Evolutionary conservation across 257 asterid genomes (phyloP), one percentile per base, ranked within the genome.

Genomic region (Primulina eburnea): DNA sequence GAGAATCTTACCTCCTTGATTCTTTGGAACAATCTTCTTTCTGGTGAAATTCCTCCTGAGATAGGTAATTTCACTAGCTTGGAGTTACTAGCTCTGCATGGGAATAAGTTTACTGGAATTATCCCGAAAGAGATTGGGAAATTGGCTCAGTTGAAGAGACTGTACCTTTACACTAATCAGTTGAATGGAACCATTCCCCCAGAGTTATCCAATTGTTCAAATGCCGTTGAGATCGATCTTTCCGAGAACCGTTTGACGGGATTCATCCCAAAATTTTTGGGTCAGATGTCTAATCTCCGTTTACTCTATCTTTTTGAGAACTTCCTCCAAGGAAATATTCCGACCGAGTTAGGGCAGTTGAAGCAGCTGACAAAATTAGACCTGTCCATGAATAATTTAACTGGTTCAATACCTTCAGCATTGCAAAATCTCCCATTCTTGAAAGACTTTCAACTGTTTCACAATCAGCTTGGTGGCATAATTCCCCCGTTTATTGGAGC

Each of bases 271-370:
- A 75, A 34, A 26, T 72, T 76, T 30, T 71, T 91, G 40, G 88
- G 86, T 5, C 78, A 2, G 34, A 73, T 89, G 65, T 70, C 87
- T 16, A 68, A 70, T 63, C 96, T 91, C 34, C 73, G 56, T 17
- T 69, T 91, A 78, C 97, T 91, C 57, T 86, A 87, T 69, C 95
- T 89, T 11, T 91, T 91, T 6, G 96, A 91, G 56, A 91, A 91
- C 76, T 82, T 65, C n/a, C 79, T 91, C 17, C 78, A 79, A 4
- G 95, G 96, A 28, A 62, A 17, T 55, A 89, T 91, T 32, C 97
- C 97, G 4, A 62, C 8, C 53, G 96, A 85, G 77, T 82, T 89
- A 5, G 88, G 83, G 58, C 69, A 71, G 81, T 63, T 89, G 82
- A 82, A 71, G 82, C 77, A 80, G 30, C 76, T 92, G 65, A 47